Base-by-base conservation (phyloP, 106 monocot species). In the Acanthochlamys bracteata region DNA sequence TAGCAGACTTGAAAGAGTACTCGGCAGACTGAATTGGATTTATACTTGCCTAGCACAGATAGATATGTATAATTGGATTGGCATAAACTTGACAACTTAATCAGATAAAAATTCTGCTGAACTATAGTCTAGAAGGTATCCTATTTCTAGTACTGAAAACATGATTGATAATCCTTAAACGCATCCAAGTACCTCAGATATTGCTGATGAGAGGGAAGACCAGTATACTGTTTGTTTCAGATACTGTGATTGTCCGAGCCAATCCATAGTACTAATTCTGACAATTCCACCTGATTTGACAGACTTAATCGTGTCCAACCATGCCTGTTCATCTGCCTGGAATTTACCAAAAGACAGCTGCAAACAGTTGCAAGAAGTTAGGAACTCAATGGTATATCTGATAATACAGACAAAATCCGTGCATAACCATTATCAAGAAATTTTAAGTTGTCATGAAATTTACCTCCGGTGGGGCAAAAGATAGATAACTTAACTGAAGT, bases 391-490 rank as follows among this genome's bases (percentile, higher is more conserved):
- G n/a, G n/a, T n/a, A n/a, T n/a, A n/a, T n/a, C n/a, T n/a, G n/a
- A n/a, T n/a, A n/a, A n/a, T n/a, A n/a, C n/a, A n/a, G n/a, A n/a
- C n/a, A n/a, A n/a, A n/a, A n/a, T n/a, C n/a, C n/a, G n/a, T n/a
- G n/a, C n/a, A n/a, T n/a, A n/a, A n/a, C n/a, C n/a, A n/a, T n/a
- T n/a, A n/a, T n/a, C n/a, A n/a, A n/a, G n/a, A n/a, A n/a, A n/a
- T n/a, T n/a, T n/a, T n/a, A n/a, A n/a, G n/a, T n/a, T n/a, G n/a
- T 58, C 14, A 4, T 60, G 15, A 22, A 4, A 12, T 62, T 73
- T 76, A 90, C 94, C 90, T 95, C 95, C 22, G 95, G 90, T 43
- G 95, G 95, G 16, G 95, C 78, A 84, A 90, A 95, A 24, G 90
- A 95, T 55, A 90, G 90, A 73, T 95, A 95, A 73, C 86, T 90